Percentiles rank a stretch among this genome's conserved stretches.
Conservation (phyloP, 352 stramenopile genomes). For the Phytopythium ostracodes region DNA sequence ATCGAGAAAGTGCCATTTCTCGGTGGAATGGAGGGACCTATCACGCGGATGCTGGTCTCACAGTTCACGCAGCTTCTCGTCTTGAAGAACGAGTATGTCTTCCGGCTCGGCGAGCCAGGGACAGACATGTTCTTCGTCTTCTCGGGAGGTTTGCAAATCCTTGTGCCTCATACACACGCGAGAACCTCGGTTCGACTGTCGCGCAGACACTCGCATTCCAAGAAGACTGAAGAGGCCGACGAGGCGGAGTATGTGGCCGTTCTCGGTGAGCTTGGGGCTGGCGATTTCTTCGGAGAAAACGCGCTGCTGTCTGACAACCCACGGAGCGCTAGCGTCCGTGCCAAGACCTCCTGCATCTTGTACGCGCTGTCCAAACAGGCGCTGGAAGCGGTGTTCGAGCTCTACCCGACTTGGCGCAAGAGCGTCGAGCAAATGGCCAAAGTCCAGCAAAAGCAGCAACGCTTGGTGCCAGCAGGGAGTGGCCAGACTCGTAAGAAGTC, state of each 20-base stretch:
- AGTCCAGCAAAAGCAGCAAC: constrained; percentile 27
- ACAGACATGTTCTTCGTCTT: constrained; percentile 60
- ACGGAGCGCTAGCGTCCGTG: constrained; percentile 27
- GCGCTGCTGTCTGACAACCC: constrained; percentile 39
- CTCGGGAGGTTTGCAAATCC: constrained; percentile 21
- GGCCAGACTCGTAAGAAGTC: neutral
- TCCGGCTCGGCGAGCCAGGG: constrained; percentile 26
- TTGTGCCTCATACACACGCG: constrained; percentile 10
- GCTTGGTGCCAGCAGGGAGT: neutral
- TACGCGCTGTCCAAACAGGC: constrained; percentile 40
- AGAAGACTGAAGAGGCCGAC: neutral
- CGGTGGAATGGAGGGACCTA: constrained; percentile 22
- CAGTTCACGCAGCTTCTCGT: constrained; percentile 37
- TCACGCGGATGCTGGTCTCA: constrained; percentile 40
- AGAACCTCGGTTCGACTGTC: neutral
- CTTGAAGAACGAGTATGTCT: constrained; percentile 37
- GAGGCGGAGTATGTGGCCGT: neutral
- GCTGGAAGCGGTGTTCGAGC: constrained; percentile 45
- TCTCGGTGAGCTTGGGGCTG: constrained; percentile 27
- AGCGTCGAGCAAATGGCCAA: constrained; percentile 42
- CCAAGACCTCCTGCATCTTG: constrained; percentile 47
- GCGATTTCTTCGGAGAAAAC: constrained; percentile 49
- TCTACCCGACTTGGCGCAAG: constrained; percentile 45
- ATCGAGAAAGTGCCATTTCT: constrained; percentile 48
- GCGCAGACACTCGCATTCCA: neutral